These are phyloP conservation scores for Vaccinium myrtillus DNA, from an alignment of 148 eudicot genomes.

Conservation along the genomic window DNA sequence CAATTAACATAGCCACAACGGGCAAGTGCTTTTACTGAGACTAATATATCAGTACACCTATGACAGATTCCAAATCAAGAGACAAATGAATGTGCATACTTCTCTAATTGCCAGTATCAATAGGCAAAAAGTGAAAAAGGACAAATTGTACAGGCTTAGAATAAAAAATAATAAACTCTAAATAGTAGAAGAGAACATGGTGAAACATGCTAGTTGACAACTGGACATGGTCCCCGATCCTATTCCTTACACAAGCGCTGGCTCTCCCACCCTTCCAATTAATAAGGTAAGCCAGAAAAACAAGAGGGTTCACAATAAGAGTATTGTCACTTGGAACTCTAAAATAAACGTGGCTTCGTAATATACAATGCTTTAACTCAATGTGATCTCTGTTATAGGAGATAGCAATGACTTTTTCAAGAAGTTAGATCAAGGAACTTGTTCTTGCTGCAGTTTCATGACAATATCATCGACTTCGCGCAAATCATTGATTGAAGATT, in stretches of 20 bases:
- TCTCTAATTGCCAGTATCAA: background rate
- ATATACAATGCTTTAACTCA: background rate
- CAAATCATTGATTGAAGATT: background rate
- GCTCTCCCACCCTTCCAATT: background rate
- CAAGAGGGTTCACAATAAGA: background rate
- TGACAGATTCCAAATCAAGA: background rate
- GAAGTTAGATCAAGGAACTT: background rate
- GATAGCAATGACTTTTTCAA: background rate
- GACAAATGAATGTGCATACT: background rate
- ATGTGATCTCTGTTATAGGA: conserved; percentile 3
- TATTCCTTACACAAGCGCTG: background rate
- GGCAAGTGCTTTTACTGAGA: no score
- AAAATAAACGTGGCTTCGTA: background rate
- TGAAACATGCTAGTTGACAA: background rate
- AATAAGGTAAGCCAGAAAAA: background rate
- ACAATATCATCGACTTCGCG: background rate
- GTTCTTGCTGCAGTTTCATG: background rate
- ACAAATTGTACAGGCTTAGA: background rate
- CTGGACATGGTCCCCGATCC: conserved; percentile 7
- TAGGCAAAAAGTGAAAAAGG: background rate
- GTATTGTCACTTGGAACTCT: background rate
- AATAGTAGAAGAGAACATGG: background rate
- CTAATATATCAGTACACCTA: background rate
- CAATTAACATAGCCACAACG: background rate
- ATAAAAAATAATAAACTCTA: background rate